Evolutionary conservation across 345 rosid species (phyloP).

Genomic region (Noccaea bulbosa): DNA sequence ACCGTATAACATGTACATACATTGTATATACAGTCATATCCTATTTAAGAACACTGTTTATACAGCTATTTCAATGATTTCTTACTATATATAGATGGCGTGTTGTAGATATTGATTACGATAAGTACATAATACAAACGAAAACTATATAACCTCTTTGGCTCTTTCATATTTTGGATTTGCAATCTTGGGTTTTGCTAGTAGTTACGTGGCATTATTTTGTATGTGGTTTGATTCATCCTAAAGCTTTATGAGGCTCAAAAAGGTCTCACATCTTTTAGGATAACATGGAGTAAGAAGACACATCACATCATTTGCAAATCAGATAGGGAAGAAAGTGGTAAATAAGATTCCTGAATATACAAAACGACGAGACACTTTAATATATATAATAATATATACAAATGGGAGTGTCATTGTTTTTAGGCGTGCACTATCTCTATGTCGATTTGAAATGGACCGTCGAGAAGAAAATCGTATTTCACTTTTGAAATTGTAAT

Average conservation of each 20-base stretch:
- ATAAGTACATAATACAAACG: no score
- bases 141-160: neutral
- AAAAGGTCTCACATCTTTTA: conserved; percentile 9
- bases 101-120: no score
- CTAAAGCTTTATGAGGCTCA: conserved; percentile 19
- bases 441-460: conserved; percentile 41
- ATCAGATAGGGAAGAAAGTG: conserved; percentile 10
- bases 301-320: conserved; percentile 33
- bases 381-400: conserved; percentile 14
- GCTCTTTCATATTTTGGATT: neutral
- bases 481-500: conserved; percentile 14
- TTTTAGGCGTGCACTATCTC: conserved; percentile 43
- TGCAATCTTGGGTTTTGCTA: neutral
- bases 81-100: no score
- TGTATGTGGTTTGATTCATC: conserved; percentile 15
- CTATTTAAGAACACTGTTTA: no score
- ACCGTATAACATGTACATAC: no score
- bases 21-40: no score
- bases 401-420: conserved; percentile 25
- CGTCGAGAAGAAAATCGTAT: conserved; percentile 29
- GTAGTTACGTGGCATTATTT: conserved; percentile 23
- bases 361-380: conserved; percentile 37
- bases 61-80: no score
- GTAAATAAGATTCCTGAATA: conserved; percentile 26
- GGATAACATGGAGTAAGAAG: conserved; percentile 35